Evolutionary conservation across 257 asterid genomes (phyloP).

Genomic region (Primulina tabacum): DNA sequence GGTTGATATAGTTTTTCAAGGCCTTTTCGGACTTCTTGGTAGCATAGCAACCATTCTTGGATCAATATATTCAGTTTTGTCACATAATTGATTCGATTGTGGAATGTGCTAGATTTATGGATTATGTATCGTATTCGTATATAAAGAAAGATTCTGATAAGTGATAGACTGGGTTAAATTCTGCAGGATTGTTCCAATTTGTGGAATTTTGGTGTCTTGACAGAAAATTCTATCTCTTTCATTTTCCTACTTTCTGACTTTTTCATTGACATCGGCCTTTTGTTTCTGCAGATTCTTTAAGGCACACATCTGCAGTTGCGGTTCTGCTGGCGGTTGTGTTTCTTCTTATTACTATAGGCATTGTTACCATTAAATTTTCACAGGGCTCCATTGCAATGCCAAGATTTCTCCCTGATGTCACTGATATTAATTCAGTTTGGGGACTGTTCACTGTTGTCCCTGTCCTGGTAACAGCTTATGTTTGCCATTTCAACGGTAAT

Average conservation of each 20-base stretch:
- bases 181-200: background rate
- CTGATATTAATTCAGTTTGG: constrained; percentile 46
- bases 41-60: background rate
- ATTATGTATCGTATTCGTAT: too few relatives aligned
- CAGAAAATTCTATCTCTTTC: background rate
- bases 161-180: background rate
- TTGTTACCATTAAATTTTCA: constrained; percentile 35
- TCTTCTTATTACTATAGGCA: constrained; percentile 40
- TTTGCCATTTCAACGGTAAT: constrained; percentile 68
- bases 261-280: background rate
- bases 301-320: constrained; percentile 55
- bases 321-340: constrained; percentile 48
- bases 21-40: too few relatives aligned
- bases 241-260: background rate
- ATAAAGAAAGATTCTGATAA: background rate
- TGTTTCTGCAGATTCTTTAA: constrained; percentile 47
- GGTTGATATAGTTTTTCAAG: background rate
- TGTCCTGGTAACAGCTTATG: constrained; percentile 51
- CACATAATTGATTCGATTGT: background rate
- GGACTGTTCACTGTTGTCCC: constrained; percentile 65
- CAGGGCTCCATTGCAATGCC: constrained; percentile 38
- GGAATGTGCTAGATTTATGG: background rate
- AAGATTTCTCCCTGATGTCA: constrained; percentile 39
- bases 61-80: too few relatives aligned
- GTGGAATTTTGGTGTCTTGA: background rate